phyloP scores from a whole-genome alignment of 176 grass and related monocot species.

The Zea luxurians region DNA sequence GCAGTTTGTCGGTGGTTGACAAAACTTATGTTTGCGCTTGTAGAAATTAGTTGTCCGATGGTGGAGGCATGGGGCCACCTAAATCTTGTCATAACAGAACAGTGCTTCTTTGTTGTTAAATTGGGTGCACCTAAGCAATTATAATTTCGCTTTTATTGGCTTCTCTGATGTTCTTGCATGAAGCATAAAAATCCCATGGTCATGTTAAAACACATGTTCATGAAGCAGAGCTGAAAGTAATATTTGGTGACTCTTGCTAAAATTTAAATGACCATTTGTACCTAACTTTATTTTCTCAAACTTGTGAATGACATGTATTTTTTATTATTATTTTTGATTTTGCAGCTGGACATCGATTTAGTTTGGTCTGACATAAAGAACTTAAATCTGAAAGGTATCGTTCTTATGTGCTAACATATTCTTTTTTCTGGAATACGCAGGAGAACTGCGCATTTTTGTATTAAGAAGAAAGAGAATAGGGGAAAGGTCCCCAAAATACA shows the following conservation, averaged over 20 bases:
- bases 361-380: slow-evolving; percentile 83
- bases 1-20: neutral
- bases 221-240: slow-evolving; percentile 19
- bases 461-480: too few relatives aligned
- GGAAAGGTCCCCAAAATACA: too few relatives aligned
- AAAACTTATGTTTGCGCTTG: neutral
- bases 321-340: slow-evolving; percentile 49
- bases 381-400: slow-evolving; percentile 74
- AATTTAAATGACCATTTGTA: neutral
- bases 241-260: neutral
- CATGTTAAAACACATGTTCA: neutral
- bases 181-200: neutral
- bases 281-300: neutral
- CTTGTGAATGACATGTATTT: slow-evolving; percentile 32
- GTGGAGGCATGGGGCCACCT: neutral
- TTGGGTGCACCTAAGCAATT: neutral
- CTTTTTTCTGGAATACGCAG: too few relatives aligned
- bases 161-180: neutral
- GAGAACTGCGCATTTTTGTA: too few relatives aligned
- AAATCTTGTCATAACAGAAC: neutral
- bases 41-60: slow-evolving; percentile 12
- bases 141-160: neutral
- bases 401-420: slow-evolving; percentile 3
- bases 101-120: neutral
- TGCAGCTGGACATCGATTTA: slow-evolving; percentile 95